A percentile compares a stretch with the other conserved stretches of the same genome.
phyloP scores from a whole-genome alignment of 2,329 filamentous ascomycete genomes.

The Cercospora nicotianae region DNA sequence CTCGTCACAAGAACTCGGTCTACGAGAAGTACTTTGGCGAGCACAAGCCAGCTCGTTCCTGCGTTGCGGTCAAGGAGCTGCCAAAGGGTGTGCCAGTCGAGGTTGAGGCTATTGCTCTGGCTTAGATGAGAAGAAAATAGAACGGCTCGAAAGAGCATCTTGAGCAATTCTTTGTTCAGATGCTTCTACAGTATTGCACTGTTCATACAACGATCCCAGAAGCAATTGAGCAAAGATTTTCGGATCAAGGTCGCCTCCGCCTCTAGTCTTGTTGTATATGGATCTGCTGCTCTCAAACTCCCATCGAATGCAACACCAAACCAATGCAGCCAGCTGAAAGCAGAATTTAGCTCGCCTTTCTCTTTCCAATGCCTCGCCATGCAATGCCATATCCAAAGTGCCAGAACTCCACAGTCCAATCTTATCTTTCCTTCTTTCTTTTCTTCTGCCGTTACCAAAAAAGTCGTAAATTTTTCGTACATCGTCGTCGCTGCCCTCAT shows the following conservation, averaged over 20 bases:
- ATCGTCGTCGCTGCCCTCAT: constrained; percentile 1
- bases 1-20: constrained; percentile 62
- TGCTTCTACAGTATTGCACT: neutral
- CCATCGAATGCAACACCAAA: neutral
- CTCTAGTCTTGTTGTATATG: constrained; percentile 1
- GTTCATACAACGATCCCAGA: neutral
- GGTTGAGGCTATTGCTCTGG: constrained; percentile 80
- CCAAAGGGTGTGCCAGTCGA: constrained; percentile 85
- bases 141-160: neutral
- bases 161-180: neutral
- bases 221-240: neutral
- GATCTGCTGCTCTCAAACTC: neutral
- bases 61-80: constrained; percentile 84
- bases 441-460: neutral
- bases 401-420: neutral
- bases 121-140: neutral
- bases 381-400: neutral
- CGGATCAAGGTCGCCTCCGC: neutral
- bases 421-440: neutral
- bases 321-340: neutral
- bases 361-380: neutral
- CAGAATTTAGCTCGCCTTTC: neutral
- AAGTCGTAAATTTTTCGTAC: neutral
- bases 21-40: constrained; percentile 75
- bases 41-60: constrained; percentile 84